Base-by-base conservation (phyloP, 2,329 filamentous ascomycete species). In the Didymella sp. region DNA sequence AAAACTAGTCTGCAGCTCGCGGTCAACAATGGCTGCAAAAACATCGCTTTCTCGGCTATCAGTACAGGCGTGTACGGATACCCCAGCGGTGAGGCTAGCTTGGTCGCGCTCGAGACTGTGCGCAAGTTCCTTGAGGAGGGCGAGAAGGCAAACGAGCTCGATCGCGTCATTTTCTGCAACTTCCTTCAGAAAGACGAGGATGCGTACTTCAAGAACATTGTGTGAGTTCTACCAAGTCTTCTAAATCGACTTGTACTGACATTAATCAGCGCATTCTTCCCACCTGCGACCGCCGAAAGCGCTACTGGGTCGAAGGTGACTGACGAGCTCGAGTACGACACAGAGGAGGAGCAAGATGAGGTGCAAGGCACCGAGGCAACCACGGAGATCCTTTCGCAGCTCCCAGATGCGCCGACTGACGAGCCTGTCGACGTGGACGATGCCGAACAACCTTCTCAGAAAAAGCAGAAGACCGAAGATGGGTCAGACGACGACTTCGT, bases 31-130 rank as follows among this genome's bases (percentile, higher is more conserved):
- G 82, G 81, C 1, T 84, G 90, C 68, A 85, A 82, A 70, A 91
- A 85, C 42, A 82, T 98, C 52, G 95, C 91, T 0, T 97, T 99
- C 67, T 87, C 88, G 37, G 89, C 87, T 19, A 83, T 98, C 58
- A 96, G 92, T 71, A 97, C 94, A 0, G 95, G 94, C 0, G 76
- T 96, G 1, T 98, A 96, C 72, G 91, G 91, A 0, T 98, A 96
- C 72, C 94, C 94, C 0, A 90, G 86, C 66, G 62, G 72, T 0
- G 83, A 87, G 37, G 95, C 94, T 1, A 91, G 92, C 0, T 74
- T 81, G n/a, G 82, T 89, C 9, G 95, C 92, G 1, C 82, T 89
- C 49, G 79, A 83, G 28, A 85, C 85, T 33, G 84, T 87, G 41
- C 79, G 81, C 50, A 76, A 75, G 38, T 88, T 86, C 70, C 66